Base-by-base conservation (phyloP, 192 early-diverging fungal genomes). In the Dissophora globulifera region DNA sequence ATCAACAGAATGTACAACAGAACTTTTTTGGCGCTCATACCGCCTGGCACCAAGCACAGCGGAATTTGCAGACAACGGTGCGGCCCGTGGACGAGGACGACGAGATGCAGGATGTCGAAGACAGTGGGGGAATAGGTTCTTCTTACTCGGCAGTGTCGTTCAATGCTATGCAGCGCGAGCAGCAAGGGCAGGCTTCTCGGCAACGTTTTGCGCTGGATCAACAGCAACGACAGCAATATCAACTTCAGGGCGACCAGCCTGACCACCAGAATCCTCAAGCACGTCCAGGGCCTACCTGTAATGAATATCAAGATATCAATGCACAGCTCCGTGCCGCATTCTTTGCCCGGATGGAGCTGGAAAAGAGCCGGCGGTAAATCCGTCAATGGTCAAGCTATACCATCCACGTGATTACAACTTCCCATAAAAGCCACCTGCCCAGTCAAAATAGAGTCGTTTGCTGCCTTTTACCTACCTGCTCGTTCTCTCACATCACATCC, bases 61-160 rank as follows among this genome's bases (percentile, higher is more conserved):
- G 20, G 16, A 31, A 10, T 78, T 23, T 58, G 57, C 56, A 57
- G 51, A 26, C 25, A 35, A 15, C 27, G 49, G 29, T 30, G 78
- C 50, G 80, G 64, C 65, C 79, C 69, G 41, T 80, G 32, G 78
- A 79, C 22, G 81, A 79, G 30, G 80, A 82, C 29, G 72, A 69
- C 20, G 70, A 67, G 17, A 79, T 72, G 48, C 49, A 42, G 26
- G 83, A 51, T 26, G 62, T 56, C 12, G 59, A 56, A 12, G 65
- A 65, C 23, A 60, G 15, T 8, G 10, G 4, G 5, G 31, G 27
- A 16, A 9, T 22, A 15, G 38, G 41, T 15, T 19, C 15, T 30
- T 35, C 48, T 22, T 59, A 33, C 50, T 7, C 54, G 0, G 17
- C 9, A 0, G 15, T 26, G 8, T 30, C 20, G 13, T 16, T 38